Base-by-base conservation (phyloP, 352 stramenopile species). In the Aphanomyces stellatus region DNA sequence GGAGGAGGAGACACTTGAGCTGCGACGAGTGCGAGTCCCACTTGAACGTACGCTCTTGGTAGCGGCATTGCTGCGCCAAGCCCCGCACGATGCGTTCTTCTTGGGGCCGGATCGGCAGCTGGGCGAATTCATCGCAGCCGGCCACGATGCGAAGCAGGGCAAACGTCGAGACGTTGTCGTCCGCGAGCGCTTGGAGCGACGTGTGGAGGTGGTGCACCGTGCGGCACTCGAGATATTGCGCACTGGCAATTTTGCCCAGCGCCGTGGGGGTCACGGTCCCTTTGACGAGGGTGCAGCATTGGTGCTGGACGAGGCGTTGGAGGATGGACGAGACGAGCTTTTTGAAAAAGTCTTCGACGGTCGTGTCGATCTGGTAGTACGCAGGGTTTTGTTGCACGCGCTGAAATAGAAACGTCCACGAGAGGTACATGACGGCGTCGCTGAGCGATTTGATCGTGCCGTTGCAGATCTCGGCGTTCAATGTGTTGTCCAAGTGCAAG, bases 351-450 rank as follows among this genome's bases (percentile, higher is more conserved):
- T 78, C 15, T 17, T 68, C 63, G 17, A 56, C 31, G 1, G 48
- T 51, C 19, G 87, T 87, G 57, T 87, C 73, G 0, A 90, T 76
- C 15, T 91, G 88, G 76, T 99, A 99, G 73, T 95, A 99, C 7
- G 87, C 93, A 53, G 97, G 96, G 71, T 99, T 99, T 68, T 93
- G 87, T 27, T 96, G 80, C 4, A 99, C 84, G 37, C 97, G 82
- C 70, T 98, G 81, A 65, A 97, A 98, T 35, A 98, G 93, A 73
- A 99, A 96, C 15, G 95, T 99, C 95, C 96, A 99, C 43, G 85
- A 94, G 28, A 99, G 71, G 65, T 98, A 99, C 27, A 97, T 93
- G 31, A 99, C 77, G 1, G 91, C 90, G 66, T 99, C 93, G 41
- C 83, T 80, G 0, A 86, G 76, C 4, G 79, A 88, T 41, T 77